Conservation (phyloP, 23 red algal species). For the Gracilaria gracilis region DNA sequence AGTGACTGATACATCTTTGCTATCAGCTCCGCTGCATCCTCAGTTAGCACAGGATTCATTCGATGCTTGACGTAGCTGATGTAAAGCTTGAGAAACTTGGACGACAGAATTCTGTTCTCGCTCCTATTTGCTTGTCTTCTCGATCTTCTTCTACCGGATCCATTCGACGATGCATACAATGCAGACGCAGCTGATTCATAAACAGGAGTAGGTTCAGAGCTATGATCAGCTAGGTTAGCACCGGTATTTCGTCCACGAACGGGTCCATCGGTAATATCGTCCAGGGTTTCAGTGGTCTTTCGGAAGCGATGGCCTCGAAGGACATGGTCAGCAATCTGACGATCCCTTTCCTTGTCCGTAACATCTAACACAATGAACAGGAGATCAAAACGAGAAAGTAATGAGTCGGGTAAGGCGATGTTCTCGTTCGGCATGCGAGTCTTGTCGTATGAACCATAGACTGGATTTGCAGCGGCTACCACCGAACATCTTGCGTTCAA, state of each 20-base stretch:
- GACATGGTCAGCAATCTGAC: slow-evolving; percentile 91
- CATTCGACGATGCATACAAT: slow-evolving; percentile 2
- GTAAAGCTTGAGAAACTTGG: slow-evolving; percentile 93
- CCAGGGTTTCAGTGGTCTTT: slow-evolving; percentile 41
- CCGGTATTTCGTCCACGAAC: slow-evolving; percentile 40
- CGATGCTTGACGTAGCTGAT: slow-evolving; percentile 93
- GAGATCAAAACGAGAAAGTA: slow-evolving; percentile 98
- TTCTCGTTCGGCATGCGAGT: slow-evolving; percentile 92
- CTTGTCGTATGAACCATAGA: slow-evolving; percentile 97
- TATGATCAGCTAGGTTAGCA: slow-evolving; percentile 45
- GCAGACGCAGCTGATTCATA: slow-evolving; percentile 71
- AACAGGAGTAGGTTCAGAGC: slow-evolving; percentile 52
- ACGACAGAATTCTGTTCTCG: slow-evolving; percentile 82
- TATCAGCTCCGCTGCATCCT: slow-evolving; percentile 82
- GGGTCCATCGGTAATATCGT: slow-evolving; percentile 48
- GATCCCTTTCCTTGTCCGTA: slow-evolving; percentile 83
- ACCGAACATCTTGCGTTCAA: slow-evolving; percentile 99
- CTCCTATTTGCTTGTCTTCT: slow-evolving; percentile 35
- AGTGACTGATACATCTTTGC: slow-evolving; percentile 78
- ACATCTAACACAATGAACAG: slow-evolving; percentile 96
- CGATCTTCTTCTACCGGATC: not conserved
- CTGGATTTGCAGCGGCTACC: slow-evolving; percentile 95
- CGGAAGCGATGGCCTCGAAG: slow-evolving; percentile 87
- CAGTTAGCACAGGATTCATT: slow-evolving; percentile 68
- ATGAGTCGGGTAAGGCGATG: slow-evolving; percentile 96